Evolutionary conservation across 1,284 basidiomycete genomes (phyloP).

Genomic region (Singerocomus inundabilis): DNA sequence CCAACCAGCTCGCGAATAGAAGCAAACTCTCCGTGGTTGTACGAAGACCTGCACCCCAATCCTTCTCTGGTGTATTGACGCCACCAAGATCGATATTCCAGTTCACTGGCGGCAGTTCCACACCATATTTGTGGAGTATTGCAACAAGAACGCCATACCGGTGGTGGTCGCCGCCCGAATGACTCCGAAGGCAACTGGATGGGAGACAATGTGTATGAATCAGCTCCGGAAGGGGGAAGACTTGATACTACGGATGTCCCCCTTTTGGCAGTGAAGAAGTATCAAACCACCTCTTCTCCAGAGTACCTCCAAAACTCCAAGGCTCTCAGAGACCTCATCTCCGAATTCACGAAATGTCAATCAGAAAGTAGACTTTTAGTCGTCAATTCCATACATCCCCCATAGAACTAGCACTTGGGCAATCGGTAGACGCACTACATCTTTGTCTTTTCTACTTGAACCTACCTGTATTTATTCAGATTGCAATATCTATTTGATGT

Average conservation of each 20-base stretch:
- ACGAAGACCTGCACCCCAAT: slow-evolving; percentile 16
- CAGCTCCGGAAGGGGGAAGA: slow-evolving; percentile 11
- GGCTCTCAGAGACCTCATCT: slow-evolving; percentile 18
- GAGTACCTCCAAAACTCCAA: slow-evolving; percentile 20
- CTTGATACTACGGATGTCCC: not conserved
- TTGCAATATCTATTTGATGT: no score
- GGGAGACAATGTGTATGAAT: slow-evolving; percentile 17
- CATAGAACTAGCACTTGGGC: no score
- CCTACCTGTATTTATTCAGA: no score
- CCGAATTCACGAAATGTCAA: not conserved
- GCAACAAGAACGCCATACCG: slow-evolving; percentile 19
- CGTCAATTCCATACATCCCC: no score
- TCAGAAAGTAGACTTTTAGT: no score
- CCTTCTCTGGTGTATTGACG: slow-evolving; percentile 29
- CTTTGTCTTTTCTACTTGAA: no score
- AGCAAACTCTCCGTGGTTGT: slow-evolving; percentile 11
- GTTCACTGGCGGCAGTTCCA: slow-evolving; percentile 23
- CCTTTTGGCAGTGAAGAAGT: slow-evolving; percentile 15
- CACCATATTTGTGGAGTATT: slow-evolving; percentile 29
- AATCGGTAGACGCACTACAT: no score
- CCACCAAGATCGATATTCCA: slow-evolving; percentile 20
- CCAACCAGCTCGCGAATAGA: slow-evolving; percentile 24
- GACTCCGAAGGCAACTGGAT: slow-evolving; percentile 5
- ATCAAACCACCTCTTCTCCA: not conserved
- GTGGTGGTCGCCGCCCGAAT: slow-evolving; percentile 25